Conservation (phyloP, 495 filamentous ascomycete genomes). For the Evansstolkia leycettana region DNA sequence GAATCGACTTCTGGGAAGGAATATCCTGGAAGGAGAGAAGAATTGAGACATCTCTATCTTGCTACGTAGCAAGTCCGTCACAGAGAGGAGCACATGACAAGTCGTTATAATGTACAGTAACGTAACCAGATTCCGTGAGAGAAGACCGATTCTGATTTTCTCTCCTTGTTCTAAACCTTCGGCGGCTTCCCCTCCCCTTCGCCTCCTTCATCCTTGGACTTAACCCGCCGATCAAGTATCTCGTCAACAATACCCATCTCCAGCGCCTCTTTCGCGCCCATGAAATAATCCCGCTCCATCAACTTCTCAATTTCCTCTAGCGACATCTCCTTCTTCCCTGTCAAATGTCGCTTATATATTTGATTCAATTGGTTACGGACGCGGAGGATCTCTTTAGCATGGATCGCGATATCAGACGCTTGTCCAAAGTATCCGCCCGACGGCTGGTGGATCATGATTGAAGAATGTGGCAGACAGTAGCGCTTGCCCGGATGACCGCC, state of each 20-base stretch:
- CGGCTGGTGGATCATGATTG: constrained; percentile 95
- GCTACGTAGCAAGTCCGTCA: background rate
- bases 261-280: constrained; percentile 77
- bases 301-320: constrained; percentile 79
- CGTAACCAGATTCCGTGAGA: no score
- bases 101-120: no score
- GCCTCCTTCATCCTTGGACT: constrained; percentile 18
- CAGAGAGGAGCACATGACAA: no score
- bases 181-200: constrained; percentile 12
- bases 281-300: constrained; percentile 94
- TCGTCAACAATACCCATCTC: constrained; percentile 87
- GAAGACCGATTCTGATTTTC: no score
- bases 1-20: no score
- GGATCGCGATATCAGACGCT: constrained; percentile 86
- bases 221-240: constrained; percentile 53
- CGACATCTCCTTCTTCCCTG: constrained; percentile 48
- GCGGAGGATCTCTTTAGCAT: constrained; percentile 90
- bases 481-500: constrained; percentile 78
- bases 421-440: constrained; percentile 84
- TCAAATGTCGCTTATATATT: constrained; percentile 81
- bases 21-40: no score
- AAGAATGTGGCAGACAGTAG: constrained; percentile 80
- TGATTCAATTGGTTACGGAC: constrained; percentile 75
- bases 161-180: no score
- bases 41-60: no score